These are phyloP conservation scores for Grosmannia serpens DNA, from an alignment of 2,329 filamentous ascomycete species.

Conservation along the genomic window DNA sequence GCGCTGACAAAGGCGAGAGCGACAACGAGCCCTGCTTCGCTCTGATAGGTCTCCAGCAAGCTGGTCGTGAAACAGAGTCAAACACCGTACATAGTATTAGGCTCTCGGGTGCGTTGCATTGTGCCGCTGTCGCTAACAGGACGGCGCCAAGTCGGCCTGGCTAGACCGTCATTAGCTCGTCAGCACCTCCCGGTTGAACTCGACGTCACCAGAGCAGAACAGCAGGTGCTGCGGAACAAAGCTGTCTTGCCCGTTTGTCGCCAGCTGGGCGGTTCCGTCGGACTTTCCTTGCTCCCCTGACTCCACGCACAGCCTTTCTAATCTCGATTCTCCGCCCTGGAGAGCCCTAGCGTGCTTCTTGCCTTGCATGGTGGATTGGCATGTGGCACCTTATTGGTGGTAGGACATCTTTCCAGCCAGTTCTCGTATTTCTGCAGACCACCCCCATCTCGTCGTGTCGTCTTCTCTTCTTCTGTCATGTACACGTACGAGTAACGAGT, in stretches of 20 bases:
- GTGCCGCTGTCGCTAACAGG: not conserved
- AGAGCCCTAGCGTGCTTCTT: not conserved
- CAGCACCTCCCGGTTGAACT: not conserved
- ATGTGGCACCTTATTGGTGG: not conserved
- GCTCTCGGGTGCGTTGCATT: not conserved
- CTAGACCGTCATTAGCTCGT: not conserved
- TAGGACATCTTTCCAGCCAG: not conserved
- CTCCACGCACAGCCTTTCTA: not conserved
- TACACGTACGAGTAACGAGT: not conserved
- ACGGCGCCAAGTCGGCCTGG: not conserved
- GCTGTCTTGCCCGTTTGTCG: not conserved
- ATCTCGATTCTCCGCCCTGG: not conserved
- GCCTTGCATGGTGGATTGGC: not conserved
- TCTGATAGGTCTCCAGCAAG: not conserved
- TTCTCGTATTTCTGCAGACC: not conserved
- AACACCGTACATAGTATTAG: not conserved
- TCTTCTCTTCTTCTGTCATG: not conserved
- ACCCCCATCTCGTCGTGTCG: not conserved
- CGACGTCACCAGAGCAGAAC: too few species aligned
- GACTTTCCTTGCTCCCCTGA: not conserved
- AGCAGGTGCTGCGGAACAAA: not conserved
- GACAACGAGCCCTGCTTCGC: not conserved
- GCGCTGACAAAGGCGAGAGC: too few species aligned
- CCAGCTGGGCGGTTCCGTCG: too few species aligned
- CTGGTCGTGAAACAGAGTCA: not conserved